phyloP scores from a whole-genome alignment of 257 asterid genomes.

The Salvia hispanica region DNA sequence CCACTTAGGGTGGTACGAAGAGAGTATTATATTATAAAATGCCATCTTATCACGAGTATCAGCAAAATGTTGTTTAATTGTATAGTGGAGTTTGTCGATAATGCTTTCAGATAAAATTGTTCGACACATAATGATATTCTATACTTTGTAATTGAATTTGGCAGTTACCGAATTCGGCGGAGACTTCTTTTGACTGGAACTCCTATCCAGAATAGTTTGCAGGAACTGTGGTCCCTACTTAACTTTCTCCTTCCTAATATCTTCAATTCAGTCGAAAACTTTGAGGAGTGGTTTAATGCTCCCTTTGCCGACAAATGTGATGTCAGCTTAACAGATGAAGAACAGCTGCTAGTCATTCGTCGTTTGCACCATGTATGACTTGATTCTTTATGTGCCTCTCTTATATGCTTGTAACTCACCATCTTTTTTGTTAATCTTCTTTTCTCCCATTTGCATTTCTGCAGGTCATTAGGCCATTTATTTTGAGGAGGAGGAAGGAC shows the following conservation, averaged over 20 bases:
- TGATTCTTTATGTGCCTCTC: not conserved
- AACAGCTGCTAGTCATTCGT: constrained; percentile 80
- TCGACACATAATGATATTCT: constrained; percentile 13
- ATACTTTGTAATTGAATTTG: constrained; percentile 37
- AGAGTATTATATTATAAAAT: constrained; percentile 5
- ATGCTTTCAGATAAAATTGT: not conserved
- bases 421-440: constrained; percentile 4
- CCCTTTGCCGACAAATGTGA: constrained; percentile 93
- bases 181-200: constrained; percentile 97
- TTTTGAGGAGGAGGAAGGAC: constrained; percentile 93
- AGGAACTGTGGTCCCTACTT: constrained; percentile 95
- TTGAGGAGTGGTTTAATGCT: constrained; percentile 98
- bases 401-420: constrained; percentile 3
- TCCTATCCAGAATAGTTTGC: constrained; percentile 97
- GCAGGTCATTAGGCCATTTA: constrained; percentile 96
- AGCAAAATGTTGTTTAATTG: constrained; percentile 21
- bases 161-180: constrained; percentile 86
- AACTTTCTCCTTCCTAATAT: constrained; percentile 96
- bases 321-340: constrained; percentile 87
- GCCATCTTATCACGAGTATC: constrained; percentile 3
- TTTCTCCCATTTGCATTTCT: constrained; percentile 27
- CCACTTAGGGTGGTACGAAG: too few relatives aligned
- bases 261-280: constrained; percentile 85
- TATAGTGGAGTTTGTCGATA: not conserved
- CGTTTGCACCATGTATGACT: constrained; percentile 86